Conservation (phyloP, 345 rosid species). For the Cochlearia excelsa region DNA sequence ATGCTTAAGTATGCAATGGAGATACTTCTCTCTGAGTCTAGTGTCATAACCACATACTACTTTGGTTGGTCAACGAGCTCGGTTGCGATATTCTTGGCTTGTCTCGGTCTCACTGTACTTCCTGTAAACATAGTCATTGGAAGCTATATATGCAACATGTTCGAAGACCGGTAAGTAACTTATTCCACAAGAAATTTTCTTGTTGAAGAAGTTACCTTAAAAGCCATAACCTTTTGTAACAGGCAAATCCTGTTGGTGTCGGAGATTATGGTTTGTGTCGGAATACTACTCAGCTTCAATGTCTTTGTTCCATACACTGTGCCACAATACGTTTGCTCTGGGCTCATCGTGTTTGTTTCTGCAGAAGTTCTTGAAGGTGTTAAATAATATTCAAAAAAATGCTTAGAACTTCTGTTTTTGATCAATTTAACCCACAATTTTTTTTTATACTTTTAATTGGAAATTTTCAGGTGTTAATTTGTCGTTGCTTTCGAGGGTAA, state of each 20-base stretch:
- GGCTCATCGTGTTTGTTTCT: conserved; percentile 83
- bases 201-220: not conserved
- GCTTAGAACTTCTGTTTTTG: not conserved
- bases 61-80: conserved; percentile 76
- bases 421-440: not conserved
- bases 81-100: conserved; percentile 81
- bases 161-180: conserved; percentile 86
- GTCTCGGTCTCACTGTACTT: conserved; percentile 92
- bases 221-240: conserved; percentile 19
- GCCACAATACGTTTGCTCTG: conserved; percentile 87
- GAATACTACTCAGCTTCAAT: conserved; percentile 80
- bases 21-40: conserved; percentile 88
- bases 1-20: conserved; percentile 98
- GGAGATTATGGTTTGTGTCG: conserved; percentile 79
- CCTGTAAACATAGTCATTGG: conserved; percentile 87
- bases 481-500: conserved; percentile 88
- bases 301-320: conserved; percentile 58
- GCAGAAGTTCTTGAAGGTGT: conserved; percentile 99
- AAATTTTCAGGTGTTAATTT: conserved; percentile 68
- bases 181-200: not conserved
- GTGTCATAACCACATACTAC: conserved; percentile 81
- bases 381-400: not conserved
- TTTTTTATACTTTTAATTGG: too few species aligned
- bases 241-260: conserved; percentile 94
- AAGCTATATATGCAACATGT: conserved; percentile 94